Evolutionary conservation across 75 land plant species (phyloP).

Genomic region (Sequoiadendron giganteum): DNA sequence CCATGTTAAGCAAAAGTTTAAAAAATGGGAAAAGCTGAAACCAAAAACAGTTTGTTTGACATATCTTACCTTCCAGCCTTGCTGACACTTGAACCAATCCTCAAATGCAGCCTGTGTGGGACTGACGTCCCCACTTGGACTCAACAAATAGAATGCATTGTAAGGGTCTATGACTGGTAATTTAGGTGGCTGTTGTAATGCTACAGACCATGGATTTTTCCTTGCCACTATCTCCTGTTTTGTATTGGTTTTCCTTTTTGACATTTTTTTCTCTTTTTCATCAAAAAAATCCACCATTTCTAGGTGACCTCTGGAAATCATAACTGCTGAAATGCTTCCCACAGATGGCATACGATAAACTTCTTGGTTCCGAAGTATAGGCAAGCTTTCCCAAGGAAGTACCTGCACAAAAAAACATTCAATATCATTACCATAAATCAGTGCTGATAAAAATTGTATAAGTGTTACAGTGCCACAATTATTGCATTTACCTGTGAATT

Average conservation of each 20-base stretch:
- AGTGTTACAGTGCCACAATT: neutral
- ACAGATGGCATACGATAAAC: slow-evolving; percentile 95
- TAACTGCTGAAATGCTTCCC: slow-evolving; percentile 45
- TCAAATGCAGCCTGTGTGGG: slow-evolving; percentile 82
- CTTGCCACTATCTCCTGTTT: neutral
- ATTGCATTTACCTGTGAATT: slow-evolving; percentile 59
- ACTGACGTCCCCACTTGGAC: slow-evolving; percentile 89
- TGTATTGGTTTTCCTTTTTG: neutral
- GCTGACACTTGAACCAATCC: slow-evolving; percentile 75
- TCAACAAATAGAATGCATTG: slow-evolving; percentile 79
- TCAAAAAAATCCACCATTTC: neutral
- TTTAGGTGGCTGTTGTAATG: slow-evolving; percentile 4
- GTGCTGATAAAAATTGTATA: neutral
- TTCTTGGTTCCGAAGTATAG: slow-evolving; percentile 69
- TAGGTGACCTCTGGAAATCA: slow-evolving; percentile 20
- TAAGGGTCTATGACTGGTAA: slow-evolving; percentile 68
- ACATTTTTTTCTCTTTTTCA: slow-evolving; percentile 6
- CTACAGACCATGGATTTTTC: neutral
- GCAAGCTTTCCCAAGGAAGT: slow-evolving; percentile 95
- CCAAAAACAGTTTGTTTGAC: neutral
- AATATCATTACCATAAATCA: neutral
- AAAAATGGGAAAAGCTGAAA: neutral
- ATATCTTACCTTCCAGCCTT: slow-evolving; percentile 64
- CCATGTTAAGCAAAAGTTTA: no score
- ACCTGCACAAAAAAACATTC: slow-evolving; percentile 35